These are phyloP conservation scores for Warburgia ugandensis DNA, from an alignment of 164 flowering plant species.

Conservation along the genomic window DNA sequence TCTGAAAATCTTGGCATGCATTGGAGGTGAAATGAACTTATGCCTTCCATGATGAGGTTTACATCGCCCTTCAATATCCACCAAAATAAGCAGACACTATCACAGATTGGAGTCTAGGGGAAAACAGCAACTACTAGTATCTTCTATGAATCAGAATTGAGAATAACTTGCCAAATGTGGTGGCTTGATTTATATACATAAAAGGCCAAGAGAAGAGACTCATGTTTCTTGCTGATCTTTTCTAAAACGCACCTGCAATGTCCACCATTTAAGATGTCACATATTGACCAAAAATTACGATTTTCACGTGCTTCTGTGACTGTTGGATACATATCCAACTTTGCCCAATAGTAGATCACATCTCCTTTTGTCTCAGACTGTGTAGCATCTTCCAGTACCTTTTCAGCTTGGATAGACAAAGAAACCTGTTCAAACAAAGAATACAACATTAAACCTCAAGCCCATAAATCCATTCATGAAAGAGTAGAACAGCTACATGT, in stretches of 20 bases:
- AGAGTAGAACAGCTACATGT: background rate
- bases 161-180: no score
- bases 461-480: background rate
- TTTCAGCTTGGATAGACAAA: constrained; percentile 64
- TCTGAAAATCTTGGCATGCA: no score
- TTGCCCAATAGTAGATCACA: constrained; percentile 77
- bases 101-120: no score
- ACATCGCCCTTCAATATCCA: no score
- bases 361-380: constrained; percentile 60
- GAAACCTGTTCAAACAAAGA: constrained; percentile 44
- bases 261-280: constrained; percentile 88
- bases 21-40: no score
- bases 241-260: constrained; percentile 55
- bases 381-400: constrained; percentile 55
- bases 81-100: no score
- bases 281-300: constrained; percentile 83
- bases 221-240: no score
- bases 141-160: no score
- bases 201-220: no score
- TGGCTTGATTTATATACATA: no score
- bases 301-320: constrained; percentile 26
- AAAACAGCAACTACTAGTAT: no score
- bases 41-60: no score
- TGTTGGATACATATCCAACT: constrained; percentile 39
- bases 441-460: background rate